Percentiles rank a stretch among this genome's conserved stretches.
phyloP scores from a whole-genome alignment of 805 yeast species.

The Phaffomyces thermotolerans region DNA sequence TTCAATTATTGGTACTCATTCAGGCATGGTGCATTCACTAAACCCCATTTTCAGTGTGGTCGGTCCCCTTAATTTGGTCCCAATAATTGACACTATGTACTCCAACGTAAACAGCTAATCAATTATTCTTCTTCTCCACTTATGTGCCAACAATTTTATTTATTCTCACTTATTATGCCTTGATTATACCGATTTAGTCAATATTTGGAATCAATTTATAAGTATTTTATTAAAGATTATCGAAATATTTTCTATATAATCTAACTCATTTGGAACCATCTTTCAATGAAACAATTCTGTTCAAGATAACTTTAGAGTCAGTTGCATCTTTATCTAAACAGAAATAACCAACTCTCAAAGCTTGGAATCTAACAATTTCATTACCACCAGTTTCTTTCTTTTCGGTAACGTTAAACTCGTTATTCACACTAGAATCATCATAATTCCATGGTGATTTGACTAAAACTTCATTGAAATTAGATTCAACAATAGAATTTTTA shows the following conservation, averaged over 20 bases:
- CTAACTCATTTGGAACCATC: slow-evolving; percentile 30
- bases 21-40: too few species aligned
- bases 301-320: slow-evolving; percentile 58
- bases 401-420: slow-evolving; percentile 68
- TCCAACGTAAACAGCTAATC: too few species aligned
- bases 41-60: too few species aligned
- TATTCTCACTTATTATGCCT: too few species aligned
- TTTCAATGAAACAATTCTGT: slow-evolving; percentile 90
- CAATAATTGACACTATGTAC: too few species aligned
- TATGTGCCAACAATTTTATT: too few species aligned
- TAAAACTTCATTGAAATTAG: slow-evolving; percentile 62
- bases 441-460: slow-evolving; percentile 70
- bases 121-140: too few species aligned
- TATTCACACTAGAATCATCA: slow-evolving; percentile 44
- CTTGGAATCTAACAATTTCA: slow-evolving; percentile 95
- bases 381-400: slow-evolving; percentile 45
- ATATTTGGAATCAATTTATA: too few species aligned
- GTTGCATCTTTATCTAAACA: slow-evolving; percentile 76
- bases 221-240: too few species aligned
- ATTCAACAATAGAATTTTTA: slow-evolving; percentile 66
- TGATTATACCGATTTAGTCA: too few species aligned
- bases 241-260: not conserved
- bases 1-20: too few species aligned
- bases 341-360: slow-evolving; percentile 93
- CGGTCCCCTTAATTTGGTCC: too few species aligned